A percentile compares a stretch with the other conserved stretches of the same genome.
Conservation (phyloP, 441 rosid genomes). For the Croton setiger region DNA sequence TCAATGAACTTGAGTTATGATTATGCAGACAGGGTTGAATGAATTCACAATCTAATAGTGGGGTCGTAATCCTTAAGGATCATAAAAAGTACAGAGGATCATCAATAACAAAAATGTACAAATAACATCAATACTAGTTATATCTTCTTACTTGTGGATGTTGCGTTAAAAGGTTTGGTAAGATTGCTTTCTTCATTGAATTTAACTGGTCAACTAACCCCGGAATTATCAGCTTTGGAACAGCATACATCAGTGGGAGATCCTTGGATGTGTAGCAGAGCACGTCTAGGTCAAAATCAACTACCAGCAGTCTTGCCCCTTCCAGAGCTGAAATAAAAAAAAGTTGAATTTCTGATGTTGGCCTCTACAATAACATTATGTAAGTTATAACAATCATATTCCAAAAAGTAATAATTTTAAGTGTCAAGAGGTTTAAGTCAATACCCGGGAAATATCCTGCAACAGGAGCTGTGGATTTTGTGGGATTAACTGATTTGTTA, state of each 20-base stretch:
- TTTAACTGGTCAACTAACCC: constrained; percentile 71
- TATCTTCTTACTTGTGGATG: constrained; percentile 53
- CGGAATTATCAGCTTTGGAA: constrained; percentile 67
- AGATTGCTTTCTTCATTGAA: constrained; percentile 52
- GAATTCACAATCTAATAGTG: too few relatives aligned
- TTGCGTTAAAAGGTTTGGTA: constrained; percentile 48
- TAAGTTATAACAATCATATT: constrained; percentile 2
- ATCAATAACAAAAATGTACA: neutral
- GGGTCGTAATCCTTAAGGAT: too few relatives aligned
- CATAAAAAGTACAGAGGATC: neutral
- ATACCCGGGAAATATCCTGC: constrained; percentile 81
- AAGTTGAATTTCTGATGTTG: constrained; percentile 8
- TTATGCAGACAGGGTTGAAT: too few relatives aligned
- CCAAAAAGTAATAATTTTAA: neutral
- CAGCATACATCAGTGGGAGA: constrained; percentile 54
- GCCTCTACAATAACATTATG: neutral
- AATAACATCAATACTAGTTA: neutral
- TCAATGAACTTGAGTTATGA: too few relatives aligned
- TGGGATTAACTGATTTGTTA: constrained; percentile 53
- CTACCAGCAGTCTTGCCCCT: constrained; percentile 59
- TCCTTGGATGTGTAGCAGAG: constrained; percentile 71
- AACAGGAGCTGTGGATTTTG: constrained; percentile 45
- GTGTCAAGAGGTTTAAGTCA: constrained; percentile 5
- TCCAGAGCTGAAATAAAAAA: constrained; percentile 50
- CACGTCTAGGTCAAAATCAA: constrained; percentile 66